These are phyloP conservation scores for Chrysanthemum makinoi DNA, from an alignment of 129 eudicot genomes.

Conservation along the genomic window DNA sequence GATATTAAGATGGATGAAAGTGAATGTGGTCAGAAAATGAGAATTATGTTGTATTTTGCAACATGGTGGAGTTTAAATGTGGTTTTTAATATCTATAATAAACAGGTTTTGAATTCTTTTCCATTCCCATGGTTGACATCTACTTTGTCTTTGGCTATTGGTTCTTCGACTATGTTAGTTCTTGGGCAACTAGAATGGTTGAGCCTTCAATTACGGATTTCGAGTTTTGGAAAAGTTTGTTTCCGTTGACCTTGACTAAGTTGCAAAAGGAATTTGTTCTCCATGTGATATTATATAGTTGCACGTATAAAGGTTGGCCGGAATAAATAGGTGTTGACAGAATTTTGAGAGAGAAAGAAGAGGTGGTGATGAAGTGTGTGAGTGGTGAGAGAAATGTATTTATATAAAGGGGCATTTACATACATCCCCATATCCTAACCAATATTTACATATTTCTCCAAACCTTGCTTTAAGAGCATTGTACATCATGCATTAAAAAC, in stretches of 20 bases:
- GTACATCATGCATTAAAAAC: too few species aligned
- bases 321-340: too few species aligned
- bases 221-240: slow-evolving; percentile 62
- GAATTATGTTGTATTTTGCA: slow-evolving; percentile 60
- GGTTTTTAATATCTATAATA: slow-evolving; percentile 61
- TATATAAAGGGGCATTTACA: too few species aligned
- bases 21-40: slow-evolving; percentile 57
- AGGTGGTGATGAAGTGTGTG: too few species aligned
- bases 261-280: too few species aligned
- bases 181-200: slow-evolving; percentile 62
- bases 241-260: slow-evolving; percentile 22
- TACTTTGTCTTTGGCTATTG: slow-evolving; percentile 62
- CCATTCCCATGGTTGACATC: slow-evolving; percentile 76
- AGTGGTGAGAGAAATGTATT: too few species aligned
- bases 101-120: slow-evolving; percentile 68
- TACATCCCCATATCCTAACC: too few species aligned
- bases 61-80: slow-evolving; percentile 78
- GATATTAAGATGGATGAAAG: background rate
- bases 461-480: too few species aligned
- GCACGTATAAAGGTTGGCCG: too few species aligned
- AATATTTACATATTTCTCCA: too few species aligned
- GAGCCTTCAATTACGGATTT: slow-evolving; percentile 62
- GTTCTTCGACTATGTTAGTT: slow-evolving; percentile 61
- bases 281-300: too few species aligned
- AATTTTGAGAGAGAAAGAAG: too few species aligned